A percentile compares a stretch with the other conserved stretches of the same genome.
These are phyloP conservation scores for Pseudovirgaria hyperparasitica DNA, from an alignment of 2,329 filamentous ascomycete genomes.

Conservation along the genomic window DNA sequence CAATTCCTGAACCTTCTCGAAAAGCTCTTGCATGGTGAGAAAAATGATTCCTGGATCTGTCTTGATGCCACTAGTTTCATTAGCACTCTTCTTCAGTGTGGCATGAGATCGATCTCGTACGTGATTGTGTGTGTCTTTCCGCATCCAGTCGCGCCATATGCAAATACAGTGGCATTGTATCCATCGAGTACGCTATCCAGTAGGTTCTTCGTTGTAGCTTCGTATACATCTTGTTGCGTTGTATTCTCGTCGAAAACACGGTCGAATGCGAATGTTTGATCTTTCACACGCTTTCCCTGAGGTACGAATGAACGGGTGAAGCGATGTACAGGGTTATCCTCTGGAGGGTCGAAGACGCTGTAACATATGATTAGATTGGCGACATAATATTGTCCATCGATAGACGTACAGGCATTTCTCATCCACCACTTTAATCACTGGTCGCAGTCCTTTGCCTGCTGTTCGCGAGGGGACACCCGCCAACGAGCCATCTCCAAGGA, in stretches of 20 bases:
- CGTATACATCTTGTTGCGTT: slow-evolving; percentile 86
- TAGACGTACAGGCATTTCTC: slow-evolving; percentile 76
- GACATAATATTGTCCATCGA: slow-evolving; percentile 1
- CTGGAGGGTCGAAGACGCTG: slow-evolving; percentile 93
- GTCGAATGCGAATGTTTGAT: slow-evolving; percentile 96
- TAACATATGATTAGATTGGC: slow-evolving; percentile 13
- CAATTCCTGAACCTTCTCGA: slow-evolving; percentile 85
- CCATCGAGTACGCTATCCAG: slow-evolving; percentile 92
- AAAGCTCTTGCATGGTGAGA: slow-evolving; percentile 96
- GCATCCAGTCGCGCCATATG: slow-evolving; percentile 93
- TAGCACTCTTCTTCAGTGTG: neutral
- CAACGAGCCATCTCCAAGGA: slow-evolving; percentile 92
- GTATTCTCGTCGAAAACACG: slow-evolving; percentile 93
- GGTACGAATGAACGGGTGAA: slow-evolving; percentile 70
- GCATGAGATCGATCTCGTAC: slow-evolving; percentile 31
- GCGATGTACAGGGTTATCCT: slow-evolving; percentile 82
- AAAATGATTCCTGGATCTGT: slow-evolving; percentile 97
- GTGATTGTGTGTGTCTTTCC: slow-evolving; percentile 96
- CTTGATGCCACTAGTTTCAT: slow-evolving; percentile 50
- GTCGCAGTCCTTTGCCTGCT: slow-evolving; percentile 71
- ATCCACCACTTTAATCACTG: slow-evolving; percentile 92
- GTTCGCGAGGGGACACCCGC: slow-evolving; percentile 77
- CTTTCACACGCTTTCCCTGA: slow-evolving; percentile 83
- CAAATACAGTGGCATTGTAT: slow-evolving; percentile 98
- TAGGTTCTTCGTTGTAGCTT: slow-evolving; percentile 77